Conservation (phyloP, 1,139 yeast species). For the Saccharomyces hybrid region DNA sequence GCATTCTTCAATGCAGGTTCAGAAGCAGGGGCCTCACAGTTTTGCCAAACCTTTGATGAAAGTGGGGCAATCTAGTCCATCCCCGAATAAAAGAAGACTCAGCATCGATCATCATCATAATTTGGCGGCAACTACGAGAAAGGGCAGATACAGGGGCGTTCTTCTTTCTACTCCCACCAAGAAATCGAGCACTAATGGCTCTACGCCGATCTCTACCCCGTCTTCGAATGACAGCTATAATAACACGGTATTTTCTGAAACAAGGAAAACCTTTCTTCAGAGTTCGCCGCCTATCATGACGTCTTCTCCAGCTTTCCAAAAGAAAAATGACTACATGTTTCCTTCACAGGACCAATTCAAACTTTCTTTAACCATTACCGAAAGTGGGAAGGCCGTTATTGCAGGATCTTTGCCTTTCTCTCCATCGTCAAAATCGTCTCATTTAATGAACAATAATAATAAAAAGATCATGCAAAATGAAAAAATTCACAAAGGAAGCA, state of each 20-base stretch:
- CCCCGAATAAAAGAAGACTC: constrained; percentile 19
- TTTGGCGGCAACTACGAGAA: constrained; percentile 13
- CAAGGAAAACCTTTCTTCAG: constrained; percentile 11
- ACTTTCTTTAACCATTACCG: constrained; percentile 20
- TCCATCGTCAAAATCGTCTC: constrained; percentile 4
- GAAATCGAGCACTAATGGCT: constrained; percentile 6
- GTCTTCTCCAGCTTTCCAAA: constrained; percentile 5
- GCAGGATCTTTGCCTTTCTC: constrained; percentile 12
- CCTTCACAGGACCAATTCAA: constrained; percentile 8
- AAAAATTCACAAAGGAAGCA: background rate
- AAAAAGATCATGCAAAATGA: background rate
- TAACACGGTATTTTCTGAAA: constrained; percentile 16
- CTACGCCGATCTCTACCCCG: constrained; percentile 15
- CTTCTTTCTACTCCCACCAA: constrained; percentile 23
- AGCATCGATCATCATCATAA: constrained; percentile 6
- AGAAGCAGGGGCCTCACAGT: constrained; percentile 23
- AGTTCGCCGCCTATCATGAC: constrained; percentile 19
- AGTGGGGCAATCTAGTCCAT: constrained; percentile 24
- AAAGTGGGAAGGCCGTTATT: constrained; percentile 21
- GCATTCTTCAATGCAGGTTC: constrained; percentile 29
- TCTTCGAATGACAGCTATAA: constrained; percentile 12
- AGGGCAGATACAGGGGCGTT: constrained; percentile 27
- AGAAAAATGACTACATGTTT: constrained; percentile 1
- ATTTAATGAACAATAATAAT: background rate
- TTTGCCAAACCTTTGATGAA: constrained; percentile 32